Percentiles rank a stretch among this genome's conserved stretches.
Evolutionary conservation across 805 yeast genomes (phyloP).

Genomic region (Saccharomycodes ludwigii): DNA sequence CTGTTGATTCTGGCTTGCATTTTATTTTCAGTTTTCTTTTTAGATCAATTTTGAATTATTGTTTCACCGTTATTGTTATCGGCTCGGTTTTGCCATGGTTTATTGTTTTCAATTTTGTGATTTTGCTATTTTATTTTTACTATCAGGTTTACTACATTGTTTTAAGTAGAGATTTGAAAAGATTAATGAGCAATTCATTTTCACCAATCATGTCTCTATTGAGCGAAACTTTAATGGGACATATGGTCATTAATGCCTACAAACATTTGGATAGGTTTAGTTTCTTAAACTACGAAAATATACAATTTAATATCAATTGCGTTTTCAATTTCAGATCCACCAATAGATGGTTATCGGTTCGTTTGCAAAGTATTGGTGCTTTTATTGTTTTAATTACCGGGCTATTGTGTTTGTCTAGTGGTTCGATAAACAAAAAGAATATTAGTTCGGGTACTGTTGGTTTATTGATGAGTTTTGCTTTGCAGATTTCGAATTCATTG

Average conservation of each 20-base stretch:
- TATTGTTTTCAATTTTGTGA: slow-evolving; percentile 29
- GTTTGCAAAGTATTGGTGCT: slow-evolving; percentile 52
- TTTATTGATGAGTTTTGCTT: slow-evolving; percentile 49
- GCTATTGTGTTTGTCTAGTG: slow-evolving; percentile 28
- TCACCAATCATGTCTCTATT: slow-evolving; percentile 75
- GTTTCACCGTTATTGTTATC: slow-evolving; percentile 40
- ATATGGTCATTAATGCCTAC: slow-evolving; percentile 68
- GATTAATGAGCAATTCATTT: slow-evolving; percentile 54
- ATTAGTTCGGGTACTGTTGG: slow-evolving; percentile 51
- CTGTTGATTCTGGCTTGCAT: slow-evolving; percentile 47
- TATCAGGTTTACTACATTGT: slow-evolving; percentile 61
- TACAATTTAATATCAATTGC: slow-evolving; percentile 37
- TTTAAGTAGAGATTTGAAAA: slow-evolving; percentile 65
- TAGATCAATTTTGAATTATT: slow-evolving; percentile 30
- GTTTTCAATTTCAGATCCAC: slow-evolving; percentile 39
- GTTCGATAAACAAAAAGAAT: slow-evolving; percentile 21
- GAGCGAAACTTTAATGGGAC: slow-evolving; percentile 71
- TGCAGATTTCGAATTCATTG: slow-evolving; percentile 41
- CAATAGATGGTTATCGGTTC: slow-evolving; percentile 53
- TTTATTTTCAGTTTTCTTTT: slow-evolving; percentile 37
- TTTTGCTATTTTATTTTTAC: slow-evolving; percentile 47
- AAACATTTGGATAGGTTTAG: slow-evolving; percentile 53
- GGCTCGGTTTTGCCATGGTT: slow-evolving; percentile 44
- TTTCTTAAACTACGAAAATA: slow-evolving; percentile 36
- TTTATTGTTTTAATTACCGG: slow-evolving; percentile 41